phyloP scores from a whole-genome alignment of 1,284 basidiomycete species.

The Neonothopanus nambi region DNA sequence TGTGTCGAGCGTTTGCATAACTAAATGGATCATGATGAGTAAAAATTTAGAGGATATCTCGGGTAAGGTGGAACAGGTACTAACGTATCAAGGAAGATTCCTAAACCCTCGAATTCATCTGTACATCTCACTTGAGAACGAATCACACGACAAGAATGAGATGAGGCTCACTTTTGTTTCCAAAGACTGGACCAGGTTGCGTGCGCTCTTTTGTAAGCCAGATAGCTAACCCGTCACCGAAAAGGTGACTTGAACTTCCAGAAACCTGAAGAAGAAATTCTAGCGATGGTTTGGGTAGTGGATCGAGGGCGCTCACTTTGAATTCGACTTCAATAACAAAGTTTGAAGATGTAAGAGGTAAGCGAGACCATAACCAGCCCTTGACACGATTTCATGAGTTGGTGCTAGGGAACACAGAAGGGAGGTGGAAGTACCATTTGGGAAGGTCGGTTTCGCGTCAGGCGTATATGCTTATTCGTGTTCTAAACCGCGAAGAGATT shows the following conservation, averaged over 20 bases:
- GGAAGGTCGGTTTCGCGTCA: constrained; percentile 64
- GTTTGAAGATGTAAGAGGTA: constrained; percentile 76
- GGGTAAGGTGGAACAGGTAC: background rate
- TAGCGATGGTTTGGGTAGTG: background rate
- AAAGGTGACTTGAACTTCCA: constrained; percentile 75
- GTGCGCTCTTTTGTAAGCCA: constrained; percentile 89
- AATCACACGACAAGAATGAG: background rate
- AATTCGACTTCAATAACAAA: constrained; percentile 92
- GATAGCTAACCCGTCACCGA: constrained; percentile 90
- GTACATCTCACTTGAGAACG: constrained; percentile 1
- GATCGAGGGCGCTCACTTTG: constrained; percentile 54
- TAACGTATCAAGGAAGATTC: constrained; percentile 42
- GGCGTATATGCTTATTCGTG: constrained; percentile 87
- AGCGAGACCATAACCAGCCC: constrained; percentile 96
- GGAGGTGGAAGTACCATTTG: constrained; percentile 57
- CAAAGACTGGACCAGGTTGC: constrained; percentile 89
- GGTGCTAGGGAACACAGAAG: constrained; percentile 5
- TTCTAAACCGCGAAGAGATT: constrained; percentile 71
- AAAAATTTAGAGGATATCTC: constrained; percentile 29
- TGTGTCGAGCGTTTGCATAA: constrained; percentile 83
- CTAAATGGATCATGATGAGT: constrained; percentile 41
- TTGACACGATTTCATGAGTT: constrained; percentile 30
- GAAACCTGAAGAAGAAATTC: constrained; percentile 52
- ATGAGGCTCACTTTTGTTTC: constrained; percentile 64
- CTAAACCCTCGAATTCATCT: constrained; percentile 92